phyloP scores from a whole-genome alignment of 2,329 filamentous ascomycete species.

The Esteya vermicola region DNA sequence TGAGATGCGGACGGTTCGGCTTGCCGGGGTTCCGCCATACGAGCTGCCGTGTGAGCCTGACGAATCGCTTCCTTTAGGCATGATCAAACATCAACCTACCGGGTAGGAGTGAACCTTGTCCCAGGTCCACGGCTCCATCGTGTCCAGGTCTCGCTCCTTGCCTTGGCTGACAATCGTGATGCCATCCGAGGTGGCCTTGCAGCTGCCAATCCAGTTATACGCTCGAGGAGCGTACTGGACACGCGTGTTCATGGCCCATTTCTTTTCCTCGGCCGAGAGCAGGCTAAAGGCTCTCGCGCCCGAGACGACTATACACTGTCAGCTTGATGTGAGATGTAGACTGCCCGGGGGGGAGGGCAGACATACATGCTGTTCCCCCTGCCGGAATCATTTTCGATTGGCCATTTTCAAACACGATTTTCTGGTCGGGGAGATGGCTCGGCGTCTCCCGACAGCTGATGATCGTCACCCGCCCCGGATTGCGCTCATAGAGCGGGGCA shows the following conservation, averaged over 20 bases:
- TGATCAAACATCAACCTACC: background rate
- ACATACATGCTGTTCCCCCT: constrained; percentile 1
- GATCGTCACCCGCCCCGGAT: constrained; percentile 2
- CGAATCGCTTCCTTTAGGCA: too few species aligned
- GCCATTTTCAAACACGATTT: constrained; percentile 1
- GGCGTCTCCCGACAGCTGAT: constrained; percentile 2
- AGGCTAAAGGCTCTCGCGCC: constrained; percentile 2
- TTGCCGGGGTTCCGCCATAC: constrained; percentile 2
- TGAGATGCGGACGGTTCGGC: constrained; percentile 1
- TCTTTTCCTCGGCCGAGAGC: background rate
- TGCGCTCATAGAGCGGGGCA: constrained; percentile 2
- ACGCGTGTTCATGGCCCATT: constrained; percentile 1
- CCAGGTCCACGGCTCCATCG: constrained; percentile 3
- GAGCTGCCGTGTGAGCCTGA: background rate
- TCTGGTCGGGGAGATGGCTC: constrained; percentile 1
- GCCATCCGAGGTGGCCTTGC: constrained; percentile 3
- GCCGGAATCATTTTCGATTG: background rate
- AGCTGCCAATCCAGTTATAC: constrained; percentile 2
- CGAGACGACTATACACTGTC: background rate
- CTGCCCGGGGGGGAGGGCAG: background rate
- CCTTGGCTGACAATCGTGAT: constrained; percentile 3
- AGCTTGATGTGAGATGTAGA: background rate
- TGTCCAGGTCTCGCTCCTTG: background rate
- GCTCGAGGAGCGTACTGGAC: constrained; percentile 3
- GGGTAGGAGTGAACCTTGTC: constrained; percentile 4